Percentiles rank a stretch among this genome's conserved stretches.
Evolutionary conservation across 208 protist genomes (phyloP).

Genomic region (Crithidia acanthocephali): DNA sequence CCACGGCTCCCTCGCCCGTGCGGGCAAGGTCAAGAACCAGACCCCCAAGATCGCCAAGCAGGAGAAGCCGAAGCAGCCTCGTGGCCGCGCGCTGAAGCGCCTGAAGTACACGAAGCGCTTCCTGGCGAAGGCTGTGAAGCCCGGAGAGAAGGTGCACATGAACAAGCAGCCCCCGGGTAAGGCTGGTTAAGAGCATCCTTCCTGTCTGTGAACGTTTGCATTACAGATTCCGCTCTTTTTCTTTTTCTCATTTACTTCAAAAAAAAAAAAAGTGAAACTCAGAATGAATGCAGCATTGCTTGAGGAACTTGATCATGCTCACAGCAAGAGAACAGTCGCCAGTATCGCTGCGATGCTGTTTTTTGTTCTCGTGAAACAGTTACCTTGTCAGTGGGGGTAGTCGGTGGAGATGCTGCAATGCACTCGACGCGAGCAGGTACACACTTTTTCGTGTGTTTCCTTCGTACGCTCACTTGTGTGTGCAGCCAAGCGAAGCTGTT

Average conservation of each 20-base stretch:
- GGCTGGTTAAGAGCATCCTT: slow-evolving; percentile 9
- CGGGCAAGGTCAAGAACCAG: slow-evolving; percentile 99
- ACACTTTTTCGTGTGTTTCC: too few relatives aligned
- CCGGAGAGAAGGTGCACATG: slow-evolving; percentile 94
- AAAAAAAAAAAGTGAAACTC: slow-evolving; percentile 10
- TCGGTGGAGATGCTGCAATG: too few relatives aligned
- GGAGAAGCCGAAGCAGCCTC: slow-evolving; percentile 96
- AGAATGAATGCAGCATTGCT: too few relatives aligned
- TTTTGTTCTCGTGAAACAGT: too few relatives aligned
- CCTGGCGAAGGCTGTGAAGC: slow-evolving; percentile 93
- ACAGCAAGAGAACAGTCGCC: too few relatives aligned
- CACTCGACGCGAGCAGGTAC: too few relatives aligned
- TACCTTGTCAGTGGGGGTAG: too few relatives aligned
- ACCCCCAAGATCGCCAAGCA: slow-evolving; percentile 97
- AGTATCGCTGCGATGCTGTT: too few relatives aligned
- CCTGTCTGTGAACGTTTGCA: background rate
- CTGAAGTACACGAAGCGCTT: slow-evolving; percentile 98
- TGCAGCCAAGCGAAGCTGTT: too few relatives aligned
- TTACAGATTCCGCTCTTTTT: slow-evolving; percentile 19
- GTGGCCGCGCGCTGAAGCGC: slow-evolving; percentile 97
- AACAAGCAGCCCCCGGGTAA: slow-evolving; percentile 86
- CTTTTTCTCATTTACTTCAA: slow-evolving; percentile 9
- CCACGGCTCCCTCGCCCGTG: slow-evolving; percentile 97
- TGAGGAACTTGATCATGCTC: too few relatives aligned
- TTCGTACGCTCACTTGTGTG: too few relatives aligned